These are phyloP conservation scores for Puccinia novopanici DNA, from an alignment of 1,284 basidiomycete genomes.

Conservation along the genomic window DNA sequence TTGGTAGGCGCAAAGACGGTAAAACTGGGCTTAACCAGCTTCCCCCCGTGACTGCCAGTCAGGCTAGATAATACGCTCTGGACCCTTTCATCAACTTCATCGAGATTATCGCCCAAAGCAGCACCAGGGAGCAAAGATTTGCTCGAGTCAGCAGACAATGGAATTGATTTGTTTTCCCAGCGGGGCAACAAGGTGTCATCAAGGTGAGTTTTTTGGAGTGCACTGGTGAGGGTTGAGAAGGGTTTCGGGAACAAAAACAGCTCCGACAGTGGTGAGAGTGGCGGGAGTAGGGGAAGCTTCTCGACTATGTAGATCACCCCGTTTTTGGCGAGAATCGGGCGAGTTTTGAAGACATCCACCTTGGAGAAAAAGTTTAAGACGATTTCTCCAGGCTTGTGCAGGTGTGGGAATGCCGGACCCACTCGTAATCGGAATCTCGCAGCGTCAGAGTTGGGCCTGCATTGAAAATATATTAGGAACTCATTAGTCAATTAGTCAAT, in stretches of 20 bases:
- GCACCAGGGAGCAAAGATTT: conserved; percentile 21
- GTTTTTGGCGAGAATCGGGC: conserved; percentile 56
- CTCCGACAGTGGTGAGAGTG: conserved; percentile 55
- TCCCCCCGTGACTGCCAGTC: neutral
- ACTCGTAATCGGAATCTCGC: conserved; percentile 31
- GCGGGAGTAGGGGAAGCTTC: conserved; percentile 54
- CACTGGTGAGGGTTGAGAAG: conserved; percentile 56
- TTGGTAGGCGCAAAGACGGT: conserved; percentile 47
- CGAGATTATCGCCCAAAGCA: conserved; percentile 45
- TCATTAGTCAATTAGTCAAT: neutral
- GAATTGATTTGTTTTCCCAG: conserved; percentile 48
- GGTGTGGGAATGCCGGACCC: conserved; percentile 7
- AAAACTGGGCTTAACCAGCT: conserved; percentile 21
- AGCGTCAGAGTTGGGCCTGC: neutral
- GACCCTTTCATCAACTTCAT: conserved; percentile 52
- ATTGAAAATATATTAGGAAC: neutral
- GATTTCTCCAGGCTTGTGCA: neutral
- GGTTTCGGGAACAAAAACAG: conserved; percentile 54
- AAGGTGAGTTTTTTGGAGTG: conserved; percentile 55
- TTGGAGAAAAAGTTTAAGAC: conserved; percentile 26
- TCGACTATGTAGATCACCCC: conserved; percentile 53
- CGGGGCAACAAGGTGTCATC: conserved; percentile 52
- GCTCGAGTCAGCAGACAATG: conserved; percentile 22
- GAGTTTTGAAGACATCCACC: neutral
- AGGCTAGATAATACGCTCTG: conserved; percentile 22